Base-by-base conservation (phyloP, 2,329 filamentous ascomycete species). In the Trichoderma sp. region DNA sequence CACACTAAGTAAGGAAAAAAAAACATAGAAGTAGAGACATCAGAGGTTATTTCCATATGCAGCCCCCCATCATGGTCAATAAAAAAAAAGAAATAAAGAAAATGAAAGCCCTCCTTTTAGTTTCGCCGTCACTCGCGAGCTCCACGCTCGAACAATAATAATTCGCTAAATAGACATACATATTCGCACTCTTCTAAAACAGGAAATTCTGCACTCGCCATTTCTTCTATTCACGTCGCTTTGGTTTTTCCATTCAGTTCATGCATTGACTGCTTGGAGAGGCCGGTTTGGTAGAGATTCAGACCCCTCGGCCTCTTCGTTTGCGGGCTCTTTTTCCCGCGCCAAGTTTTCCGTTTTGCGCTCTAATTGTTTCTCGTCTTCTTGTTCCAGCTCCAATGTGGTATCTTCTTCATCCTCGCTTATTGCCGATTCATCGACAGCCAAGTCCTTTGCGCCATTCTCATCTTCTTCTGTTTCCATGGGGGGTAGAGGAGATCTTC, bases 401-500 rank as follows among this genome's bases (percentile, higher is more conserved):
- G 39, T 58, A 55, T 67, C 69, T 66, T 67, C 69, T 60, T 46
- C 59, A 43, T 68, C 65, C 6, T 70, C 68, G 14, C 28, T 26
- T 51, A 56, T 16, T 28, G 21, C 49, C 13, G 39, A 28, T 7
- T 68, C 64, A 5, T 54, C 58, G n/a, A 24, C 5, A 24, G 21
- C 18, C 21, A 16, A 6, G 3, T 34, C 56, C 24, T 43, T 46
- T 18, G 56, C 3, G 16, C 28, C 43, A 3, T 24, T 16, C 13
- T 58, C 59, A 30, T 66, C 28, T 24, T 34, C 54, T 16, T 82
- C 81, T 32, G 75, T 80, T 59, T 85, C 84, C 43, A 86, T 83
- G 0, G 82, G 84, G 11, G 86, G 84, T 21, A 89, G 77, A 1
- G 87, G 86, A 18, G 86, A 87, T 66, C 83, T 81, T 30, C 83